Conservation (phyloP, 306 rosid genomes). For the Delonix regia region DNA sequence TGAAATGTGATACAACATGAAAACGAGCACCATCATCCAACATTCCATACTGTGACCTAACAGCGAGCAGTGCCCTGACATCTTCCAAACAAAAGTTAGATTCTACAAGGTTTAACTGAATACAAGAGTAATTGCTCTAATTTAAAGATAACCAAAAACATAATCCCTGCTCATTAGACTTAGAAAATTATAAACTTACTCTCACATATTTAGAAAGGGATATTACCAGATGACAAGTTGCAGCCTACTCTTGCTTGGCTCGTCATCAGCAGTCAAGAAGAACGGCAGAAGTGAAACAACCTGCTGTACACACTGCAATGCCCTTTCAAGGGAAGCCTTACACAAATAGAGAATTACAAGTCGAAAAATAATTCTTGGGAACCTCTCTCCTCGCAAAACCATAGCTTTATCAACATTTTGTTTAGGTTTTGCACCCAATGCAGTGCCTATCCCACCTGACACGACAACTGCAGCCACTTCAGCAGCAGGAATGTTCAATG, state of each 20-base stretch:
- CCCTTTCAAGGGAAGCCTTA: slow-evolving; percentile 86
- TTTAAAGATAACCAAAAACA: neutral
- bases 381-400: slow-evolving; percentile 91
- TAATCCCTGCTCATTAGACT: slow-evolving; percentile 19
- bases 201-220: slow-evolving; percentile 19
- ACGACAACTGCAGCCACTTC: slow-evolving; percentile 99
- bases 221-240: slow-evolving; percentile 92
- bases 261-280: slow-evolving; percentile 87
- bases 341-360: slow-evolving; percentile 87
- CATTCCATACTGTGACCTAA: slow-evolving; percentile 83
- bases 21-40: slow-evolving; percentile 89
- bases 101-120: slow-evolving; percentile 19
- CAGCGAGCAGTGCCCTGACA: slow-evolving; percentile 86
- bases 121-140: neutral
- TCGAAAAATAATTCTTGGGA: slow-evolving; percentile 86
- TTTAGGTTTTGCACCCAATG: slow-evolving; percentile 86
- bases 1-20: slow-evolving; percentile 90
- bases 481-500: slow-evolving; percentile 97
- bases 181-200: slow-evolving; percentile 17
- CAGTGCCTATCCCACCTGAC: slow-evolving; percentile 91
- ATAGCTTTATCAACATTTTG: slow-evolving; percentile 90
- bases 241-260: slow-evolving; percentile 91
- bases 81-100: slow-evolving; percentile 47
- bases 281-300: slow-evolving; percentile 82
- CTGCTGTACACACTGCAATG: slow-evolving; percentile 85